phyloP scores from a whole-genome alignment of 768 basidiomycete genomes.

The Solioccasus polychromus region DNA sequence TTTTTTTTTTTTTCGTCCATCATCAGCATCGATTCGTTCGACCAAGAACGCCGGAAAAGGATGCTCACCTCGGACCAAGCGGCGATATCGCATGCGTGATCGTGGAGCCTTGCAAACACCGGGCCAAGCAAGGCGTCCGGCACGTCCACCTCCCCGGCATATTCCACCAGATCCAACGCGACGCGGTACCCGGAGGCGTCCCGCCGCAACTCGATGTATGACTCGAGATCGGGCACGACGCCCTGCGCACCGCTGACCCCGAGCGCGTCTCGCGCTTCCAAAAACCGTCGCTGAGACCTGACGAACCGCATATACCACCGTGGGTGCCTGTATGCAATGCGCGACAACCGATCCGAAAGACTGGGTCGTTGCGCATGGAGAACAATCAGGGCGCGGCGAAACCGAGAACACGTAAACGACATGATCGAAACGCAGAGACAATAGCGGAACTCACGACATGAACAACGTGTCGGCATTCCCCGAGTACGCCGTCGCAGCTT shows the following conservation, averaged over 20 bases:
- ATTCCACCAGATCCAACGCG: constrained; percentile 51
- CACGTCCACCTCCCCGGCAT: constrained; percentile 45
- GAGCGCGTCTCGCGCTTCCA: constrained; percentile 33
- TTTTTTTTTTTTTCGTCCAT: too few species aligned
- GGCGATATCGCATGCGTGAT: constrained; percentile 47
- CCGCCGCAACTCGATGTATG: constrained; percentile 46
- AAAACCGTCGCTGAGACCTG: constrained; percentile 32
- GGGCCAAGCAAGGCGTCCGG: constrained; percentile 30
- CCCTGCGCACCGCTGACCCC: constrained; percentile 20
- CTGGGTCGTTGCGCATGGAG: constrained; percentile 26
- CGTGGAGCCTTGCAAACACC: constrained; percentile 34
- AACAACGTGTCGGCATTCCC: constrained; percentile 12
- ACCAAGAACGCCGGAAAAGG: not conserved
- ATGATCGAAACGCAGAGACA: constrained; percentile 1
- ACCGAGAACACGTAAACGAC: not conserved
- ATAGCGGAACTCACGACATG: constrained; percentile 19
- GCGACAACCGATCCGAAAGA: constrained; percentile 37
- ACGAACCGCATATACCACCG: constrained; percentile 44
- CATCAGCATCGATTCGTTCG: too few species aligned
- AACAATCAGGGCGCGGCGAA: not conserved
- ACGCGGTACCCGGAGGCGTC: constrained; percentile 48
- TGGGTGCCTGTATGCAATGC: constrained; percentile 33
- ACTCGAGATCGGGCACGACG: constrained; percentile 40
- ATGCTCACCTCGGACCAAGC: constrained; percentile 50
- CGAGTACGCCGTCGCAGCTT: constrained; percentile 4